A percentile compares a stretch with the other conserved stretches of the same genome.
Conservation (phyloP, 768 basidiomycete species). For the Lanmaoa rubissima region DNA sequence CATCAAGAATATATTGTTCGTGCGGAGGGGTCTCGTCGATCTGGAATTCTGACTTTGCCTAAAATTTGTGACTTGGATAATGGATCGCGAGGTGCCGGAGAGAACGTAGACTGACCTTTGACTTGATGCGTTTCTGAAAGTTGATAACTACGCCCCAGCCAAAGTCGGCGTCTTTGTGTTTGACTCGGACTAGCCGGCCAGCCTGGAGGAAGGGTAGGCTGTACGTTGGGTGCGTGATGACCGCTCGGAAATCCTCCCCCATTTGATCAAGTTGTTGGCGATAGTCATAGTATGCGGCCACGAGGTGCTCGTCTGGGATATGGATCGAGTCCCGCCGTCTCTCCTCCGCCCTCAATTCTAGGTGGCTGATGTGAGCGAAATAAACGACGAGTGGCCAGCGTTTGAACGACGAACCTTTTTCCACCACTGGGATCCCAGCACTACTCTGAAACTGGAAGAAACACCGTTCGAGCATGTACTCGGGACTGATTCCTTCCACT, state of each 20-base stretch:
- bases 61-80: neutral
- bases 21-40: slow-evolving; percentile 76
- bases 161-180: slow-evolving; percentile 83
- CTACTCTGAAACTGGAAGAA: slow-evolving; percentile 99
- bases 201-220: slow-evolving; percentile 91
- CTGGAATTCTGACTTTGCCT: slow-evolving; percentile 66
- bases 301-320: slow-evolving; percentile 81
- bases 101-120: slow-evolving; percentile 53
- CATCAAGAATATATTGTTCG: slow-evolving; percentile 91
- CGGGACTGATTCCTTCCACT: slow-evolving; percentile 97
- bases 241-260: slow-evolving; percentile 82
- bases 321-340: slow-evolving; percentile 56
- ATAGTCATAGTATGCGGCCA: slow-evolving; percentile 89
- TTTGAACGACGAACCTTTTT: slow-evolving; percentile 60
- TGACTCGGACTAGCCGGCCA: slow-evolving; percentile 90
- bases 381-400: neutral
- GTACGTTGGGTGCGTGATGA: slow-evolving; percentile 94
- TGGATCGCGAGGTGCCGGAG: neutral
- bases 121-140: slow-evolving; percentile 81
- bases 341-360: slow-evolving; percentile 79
- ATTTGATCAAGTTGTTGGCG: slow-evolving; percentile 93
- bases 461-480: slow-evolving; percentile 96
- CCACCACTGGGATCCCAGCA: slow-evolving; percentile 80
- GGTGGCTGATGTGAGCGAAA: slow-evolving; percentile 6
- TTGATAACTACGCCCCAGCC: slow-evolving; percentile 97